Conservation (phyloP, 371 early-diverging fungal genomes). For the Mucor ambiguus region DNA sequence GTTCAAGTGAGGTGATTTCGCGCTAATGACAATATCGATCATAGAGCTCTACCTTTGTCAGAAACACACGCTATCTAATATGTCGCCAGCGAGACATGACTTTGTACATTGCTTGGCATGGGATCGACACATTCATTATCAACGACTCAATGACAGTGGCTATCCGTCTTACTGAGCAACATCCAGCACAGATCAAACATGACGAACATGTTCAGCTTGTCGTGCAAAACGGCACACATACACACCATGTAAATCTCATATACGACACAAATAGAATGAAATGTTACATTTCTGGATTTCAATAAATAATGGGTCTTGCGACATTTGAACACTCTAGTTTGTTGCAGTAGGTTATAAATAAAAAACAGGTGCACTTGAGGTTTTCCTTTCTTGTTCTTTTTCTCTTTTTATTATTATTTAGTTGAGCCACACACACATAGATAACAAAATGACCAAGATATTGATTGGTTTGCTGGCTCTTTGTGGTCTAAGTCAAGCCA, state of each 20-base stretch:
- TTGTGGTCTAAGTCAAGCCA: constrained; percentile 41
- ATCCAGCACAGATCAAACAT: too few species aligned
- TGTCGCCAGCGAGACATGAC: not conserved
- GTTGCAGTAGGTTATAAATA: not conserved
- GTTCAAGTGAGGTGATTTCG: too few species aligned
- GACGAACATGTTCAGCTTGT: not conserved
- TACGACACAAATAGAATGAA: not conserved
- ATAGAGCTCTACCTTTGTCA: not conserved
- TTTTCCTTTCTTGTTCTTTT: not conserved
- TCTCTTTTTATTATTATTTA: not conserved
- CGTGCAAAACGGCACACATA: not conserved
- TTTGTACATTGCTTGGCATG: not conserved
- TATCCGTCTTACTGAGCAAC: too few species aligned
- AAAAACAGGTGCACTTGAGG: not conserved
- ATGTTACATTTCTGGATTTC: constrained; percentile 3
- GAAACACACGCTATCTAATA: not conserved
- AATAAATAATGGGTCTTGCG: not conserved
- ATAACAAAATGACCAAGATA: constrained; percentile 7
- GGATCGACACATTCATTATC: not conserved
- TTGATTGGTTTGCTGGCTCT: constrained; percentile 20
- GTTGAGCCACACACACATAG: not conserved
- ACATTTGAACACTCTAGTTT: not conserved
- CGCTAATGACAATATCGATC: not conserved
- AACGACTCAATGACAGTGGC: not conserved
- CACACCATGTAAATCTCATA: too few species aligned